Conservation (phyloP, 352 stramenopile species). For the Pythium biforme region DNA sequence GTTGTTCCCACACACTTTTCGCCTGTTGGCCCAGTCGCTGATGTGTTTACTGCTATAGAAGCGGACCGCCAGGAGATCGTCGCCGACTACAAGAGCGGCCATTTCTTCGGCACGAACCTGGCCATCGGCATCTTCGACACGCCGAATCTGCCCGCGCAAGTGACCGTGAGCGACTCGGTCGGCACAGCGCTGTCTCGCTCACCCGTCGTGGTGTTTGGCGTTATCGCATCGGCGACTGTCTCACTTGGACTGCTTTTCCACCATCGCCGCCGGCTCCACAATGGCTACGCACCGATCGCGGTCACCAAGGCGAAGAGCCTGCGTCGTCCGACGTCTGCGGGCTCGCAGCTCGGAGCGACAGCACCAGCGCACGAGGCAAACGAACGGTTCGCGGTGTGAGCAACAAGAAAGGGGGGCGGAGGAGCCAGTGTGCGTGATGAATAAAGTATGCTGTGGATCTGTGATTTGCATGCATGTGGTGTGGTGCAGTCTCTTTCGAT, state of each 20-base stretch:
- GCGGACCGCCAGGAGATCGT: constrained; percentile 55
- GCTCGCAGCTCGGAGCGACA: not conserved
- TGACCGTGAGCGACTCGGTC: constrained; percentile 26
- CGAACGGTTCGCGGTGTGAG: constrained; percentile 69
- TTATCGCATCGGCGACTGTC: constrained; percentile 40
- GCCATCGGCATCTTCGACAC: constrained; percentile 63
- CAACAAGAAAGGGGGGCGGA: not conserved
- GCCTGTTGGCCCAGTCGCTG: no score
- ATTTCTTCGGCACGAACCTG: constrained; percentile 64
- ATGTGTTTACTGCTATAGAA: constrained; percentile 23
- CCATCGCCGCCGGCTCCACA: constrained; percentile 51
- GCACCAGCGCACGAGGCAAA: constrained; percentile 33
- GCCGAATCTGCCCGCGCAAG: constrained; percentile 35
- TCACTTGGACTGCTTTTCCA: constrained; percentile 56
- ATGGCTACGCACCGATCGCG: constrained; percentile 57
- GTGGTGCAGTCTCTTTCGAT: no score
- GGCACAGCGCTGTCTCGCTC: constrained; percentile 33
- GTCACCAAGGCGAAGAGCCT: constrained; percentile 41
- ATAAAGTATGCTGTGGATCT: constrained; percentile 11
- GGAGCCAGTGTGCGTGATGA: not conserved
- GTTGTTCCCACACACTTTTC: no score
- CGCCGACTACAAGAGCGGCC: constrained; percentile 47
- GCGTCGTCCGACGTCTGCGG: not conserved
- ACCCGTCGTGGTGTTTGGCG: constrained; percentile 38
- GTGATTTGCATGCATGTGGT: not conserved